These are phyloP conservation scores for Fusarium cyanostomum DNA, from an alignment of 2,329 filamentous ascomycete species.

Conservation along the genomic window DNA sequence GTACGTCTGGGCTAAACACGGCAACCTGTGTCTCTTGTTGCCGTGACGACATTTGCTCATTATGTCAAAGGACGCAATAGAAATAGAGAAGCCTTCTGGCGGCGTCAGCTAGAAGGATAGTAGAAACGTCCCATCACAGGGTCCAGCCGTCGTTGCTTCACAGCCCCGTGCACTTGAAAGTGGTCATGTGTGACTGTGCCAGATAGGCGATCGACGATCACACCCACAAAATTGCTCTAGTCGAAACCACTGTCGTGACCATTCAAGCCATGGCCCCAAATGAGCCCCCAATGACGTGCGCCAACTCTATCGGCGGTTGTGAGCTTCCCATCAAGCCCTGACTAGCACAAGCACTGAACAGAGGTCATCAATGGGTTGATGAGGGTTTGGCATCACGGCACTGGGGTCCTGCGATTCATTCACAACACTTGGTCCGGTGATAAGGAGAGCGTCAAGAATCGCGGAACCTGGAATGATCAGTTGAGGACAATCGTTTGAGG, in stretches of 20 bases:
- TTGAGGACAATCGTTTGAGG: not conserved
- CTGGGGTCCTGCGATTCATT: not conserved
- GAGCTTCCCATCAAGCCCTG: slow-evolving; percentile 15
- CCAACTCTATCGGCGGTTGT: slow-evolving; percentile 8
- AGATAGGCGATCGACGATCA: slow-evolving; percentile 44
- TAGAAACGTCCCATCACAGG: not conserved
- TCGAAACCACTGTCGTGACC: slow-evolving; percentile 15
- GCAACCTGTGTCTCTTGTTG: not conserved
- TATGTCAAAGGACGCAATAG: not conserved
- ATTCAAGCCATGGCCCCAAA: slow-evolving; percentile 5
- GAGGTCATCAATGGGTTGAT: slow-evolving; percentile 18
- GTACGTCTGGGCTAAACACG: not conserved
- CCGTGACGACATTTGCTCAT: not conserved
- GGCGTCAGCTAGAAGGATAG: not conserved
- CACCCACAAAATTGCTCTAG: slow-evolving; percentile 13
- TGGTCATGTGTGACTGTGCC: slow-evolving; percentile 32
- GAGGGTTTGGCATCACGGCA: not conserved
- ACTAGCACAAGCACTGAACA: slow-evolving; percentile 23
- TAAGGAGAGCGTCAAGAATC: not conserved
- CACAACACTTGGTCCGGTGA: not conserved
- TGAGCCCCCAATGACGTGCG: slow-evolving; percentile 30
- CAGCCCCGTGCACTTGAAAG: slow-evolving; percentile 18
- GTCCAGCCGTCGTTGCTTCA: slow-evolving; percentile 11
- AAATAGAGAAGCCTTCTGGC: not conserved
- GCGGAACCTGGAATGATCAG: not conserved